Percentiles rank a stretch among this genome's conserved stretches.
These are phyloP conservation scores for Salix exigua DNA, from an alignment of 345 rosid genomes.

Conservation along the genomic window DNA sequence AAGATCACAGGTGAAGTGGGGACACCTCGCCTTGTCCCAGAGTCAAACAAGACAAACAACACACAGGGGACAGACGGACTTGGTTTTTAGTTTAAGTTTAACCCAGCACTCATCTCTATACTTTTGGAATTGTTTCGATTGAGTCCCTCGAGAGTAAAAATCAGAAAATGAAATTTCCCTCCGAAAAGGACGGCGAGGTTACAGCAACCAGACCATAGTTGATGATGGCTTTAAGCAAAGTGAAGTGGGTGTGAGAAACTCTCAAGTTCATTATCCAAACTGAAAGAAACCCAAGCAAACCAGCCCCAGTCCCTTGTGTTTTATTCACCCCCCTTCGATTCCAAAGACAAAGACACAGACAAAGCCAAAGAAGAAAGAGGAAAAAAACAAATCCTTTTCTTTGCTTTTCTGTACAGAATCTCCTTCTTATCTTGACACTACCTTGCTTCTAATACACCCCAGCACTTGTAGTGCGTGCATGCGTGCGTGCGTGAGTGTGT, in stretches of 20 bases:
- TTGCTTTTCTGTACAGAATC: conserved; percentile 13
- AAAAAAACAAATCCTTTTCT: background rate
- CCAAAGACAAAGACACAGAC: conserved; percentile 1
- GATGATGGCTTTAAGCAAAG: too few relatives aligned
- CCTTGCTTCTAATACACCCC: background rate
- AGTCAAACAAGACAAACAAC: background rate
- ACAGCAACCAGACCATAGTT: too few relatives aligned
- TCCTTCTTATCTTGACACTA: conserved; percentile 14
- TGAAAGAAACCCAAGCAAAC: background rate
- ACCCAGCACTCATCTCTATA: background rate
- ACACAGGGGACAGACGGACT: background rate
- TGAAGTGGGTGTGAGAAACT: background rate
- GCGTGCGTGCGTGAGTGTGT: too few relatives aligned
- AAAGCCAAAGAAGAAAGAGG: too few relatives aligned
- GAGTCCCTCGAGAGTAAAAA: background rate
- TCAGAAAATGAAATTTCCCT: background rate
- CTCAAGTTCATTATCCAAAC: background rate
- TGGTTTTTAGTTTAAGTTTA: background rate
- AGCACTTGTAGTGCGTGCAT: too few relatives aligned
- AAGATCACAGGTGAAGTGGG: background rate
- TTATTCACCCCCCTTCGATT: background rate
- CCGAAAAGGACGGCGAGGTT: conserved; percentile 9
- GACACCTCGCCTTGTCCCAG: too few relatives aligned
- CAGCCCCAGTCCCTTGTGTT: background rate
- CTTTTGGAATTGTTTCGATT: background rate